Base-by-base conservation (phyloP, 495 filamentous ascomycete species). In the Talaromyces thailandensis region DNA sequence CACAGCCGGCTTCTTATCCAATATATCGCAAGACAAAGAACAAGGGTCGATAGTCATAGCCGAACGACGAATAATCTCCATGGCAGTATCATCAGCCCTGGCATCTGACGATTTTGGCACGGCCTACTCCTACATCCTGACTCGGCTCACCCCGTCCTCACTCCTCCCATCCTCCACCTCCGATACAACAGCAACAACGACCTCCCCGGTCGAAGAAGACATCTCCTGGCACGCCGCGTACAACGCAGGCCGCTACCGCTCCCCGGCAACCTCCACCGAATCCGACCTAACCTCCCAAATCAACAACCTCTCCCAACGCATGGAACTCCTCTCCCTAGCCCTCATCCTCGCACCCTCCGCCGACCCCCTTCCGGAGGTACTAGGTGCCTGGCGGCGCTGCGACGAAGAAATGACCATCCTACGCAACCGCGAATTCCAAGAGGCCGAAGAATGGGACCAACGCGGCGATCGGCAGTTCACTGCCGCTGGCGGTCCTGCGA, bases 101-200 rank as follows among this genome's bases (percentile, higher is more conserved):
- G 76, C 79, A 5, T 90, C 93, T 70, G 85, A 94, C 67, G 94
- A 98, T 68, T 98, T 98, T 65, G 93, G 96, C 65, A 98, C 95
- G 1, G 95, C 95, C 24, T 98, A 98, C 74, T 96, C 92, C 12
- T 96, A 94, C 74, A 88, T 96, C 35, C 84, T 95, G 63, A 96
- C 79, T 28, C 79, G 83, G 2, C 76, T 86, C 21, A 75, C 79
- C 18, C 78, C 78, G 7, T 65, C 71, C 40, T 70, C 70, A 23
- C 63, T 69, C 56, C 64, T 72, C 55, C 63, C 76, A 48, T 45
- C 29, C 35, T 23, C 55, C 70, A 18, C 64, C 67, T 50, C 63
- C 70, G 45, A 25, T 24, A 52, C 48, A 5, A 55, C 23, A 5
- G 28, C 23, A 28, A 24, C 24, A 28, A 71, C 65, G 25, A 63